phyloP scores from a whole-genome alignment of 495 filamentous ascomycete species.

The Hypoxylon fuscum region DNA sequence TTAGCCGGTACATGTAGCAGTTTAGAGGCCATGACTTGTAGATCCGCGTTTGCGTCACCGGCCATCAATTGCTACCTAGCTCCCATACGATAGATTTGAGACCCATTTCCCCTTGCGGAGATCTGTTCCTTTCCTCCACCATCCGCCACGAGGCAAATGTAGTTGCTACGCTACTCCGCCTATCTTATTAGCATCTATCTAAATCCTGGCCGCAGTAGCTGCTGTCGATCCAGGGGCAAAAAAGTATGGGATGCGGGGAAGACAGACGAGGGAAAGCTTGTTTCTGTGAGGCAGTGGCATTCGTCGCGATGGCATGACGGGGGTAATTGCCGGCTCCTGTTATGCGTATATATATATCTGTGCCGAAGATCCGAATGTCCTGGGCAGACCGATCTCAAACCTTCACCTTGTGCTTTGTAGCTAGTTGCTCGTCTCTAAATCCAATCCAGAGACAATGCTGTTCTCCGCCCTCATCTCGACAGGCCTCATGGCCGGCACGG shows the following conservation, averaged over 20 bases:
- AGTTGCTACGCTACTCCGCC: conserved; percentile 10
- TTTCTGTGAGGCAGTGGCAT: background rate
- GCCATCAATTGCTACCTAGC: background rate
- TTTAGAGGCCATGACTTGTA: background rate
- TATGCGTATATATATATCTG: background rate
- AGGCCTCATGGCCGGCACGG: conserved; percentile 32
- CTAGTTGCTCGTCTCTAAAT: conserved; percentile 3
- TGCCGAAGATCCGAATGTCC: background rate
- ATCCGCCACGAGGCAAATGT: background rate
- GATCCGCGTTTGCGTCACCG: conserved; percentile 23
- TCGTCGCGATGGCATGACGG: conserved; percentile 15
- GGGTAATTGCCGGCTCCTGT: conserved; percentile 5
- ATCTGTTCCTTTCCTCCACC: background rate
- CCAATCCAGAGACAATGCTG: conserved; percentile 11
- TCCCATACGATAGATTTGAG: conserved; percentile 8
- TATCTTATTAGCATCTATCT: conserved; percentile 6
- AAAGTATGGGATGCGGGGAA: conserved; percentile 26
- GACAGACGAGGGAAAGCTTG: conserved; percentile 11
- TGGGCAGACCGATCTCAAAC: conserved; percentile 9
- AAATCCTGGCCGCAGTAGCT: background rate
- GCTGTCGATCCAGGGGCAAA: conserved; percentile 28
- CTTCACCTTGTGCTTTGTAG: background rate
- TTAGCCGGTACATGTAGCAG: conserved; percentile 15
- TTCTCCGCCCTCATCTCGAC: conserved; percentile 24
- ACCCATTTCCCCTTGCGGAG: conserved; percentile 17